Evolutionary conservation across 768 basidiomycete genomes (phyloP).

Genomic region (Megacollybia marginata): DNA sequence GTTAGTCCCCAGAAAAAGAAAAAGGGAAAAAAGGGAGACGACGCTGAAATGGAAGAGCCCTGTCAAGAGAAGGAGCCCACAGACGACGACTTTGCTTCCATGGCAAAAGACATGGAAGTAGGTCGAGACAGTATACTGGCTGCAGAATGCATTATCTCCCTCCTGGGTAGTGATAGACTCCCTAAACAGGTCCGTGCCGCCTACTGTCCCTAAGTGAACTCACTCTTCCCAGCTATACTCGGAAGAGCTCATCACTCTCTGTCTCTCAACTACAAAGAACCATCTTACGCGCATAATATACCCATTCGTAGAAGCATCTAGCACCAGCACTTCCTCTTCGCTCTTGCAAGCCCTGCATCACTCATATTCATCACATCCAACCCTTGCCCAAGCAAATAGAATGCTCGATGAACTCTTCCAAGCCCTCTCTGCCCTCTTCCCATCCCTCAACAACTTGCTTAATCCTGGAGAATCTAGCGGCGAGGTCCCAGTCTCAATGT

Average conservation of each 20-base stretch:
- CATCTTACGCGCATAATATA: constrained; percentile 75
- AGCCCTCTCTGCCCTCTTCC: constrained; percentile 61
- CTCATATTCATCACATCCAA: neutral
- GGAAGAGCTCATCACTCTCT: constrained; percentile 82
- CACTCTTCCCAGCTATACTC: constrained; percentile 65
- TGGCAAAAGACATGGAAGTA: constrained; percentile 47
- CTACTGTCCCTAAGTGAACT: neutral
- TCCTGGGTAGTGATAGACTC: constrained; percentile 72
- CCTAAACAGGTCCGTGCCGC: constrained; percentile 68
- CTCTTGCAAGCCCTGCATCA: neutral
- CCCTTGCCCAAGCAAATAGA: constrained; percentile 17
- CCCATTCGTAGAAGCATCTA: constrained; percentile 72
- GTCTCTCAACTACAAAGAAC: constrained; percentile 72
- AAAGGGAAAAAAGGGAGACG: constrained; percentile 25
- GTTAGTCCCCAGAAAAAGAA: constrained; percentile 34
- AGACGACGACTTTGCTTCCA: constrained; percentile 40
- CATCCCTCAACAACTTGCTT: constrained; percentile 69
- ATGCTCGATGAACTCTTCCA: constrained; percentile 67
- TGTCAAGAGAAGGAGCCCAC: constrained; percentile 22
- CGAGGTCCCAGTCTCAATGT: constrained; percentile 40
- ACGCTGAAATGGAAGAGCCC: constrained; percentile 15
- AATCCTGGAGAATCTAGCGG: constrained; percentile 52
- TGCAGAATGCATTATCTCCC: constrained; percentile 73
- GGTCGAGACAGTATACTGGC: constrained; percentile 73
- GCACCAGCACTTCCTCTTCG: constrained; percentile 8